A percentile compares a stretch with the other conserved stretches of the same genome.
These are phyloP conservation scores for Sherardia arvensis DNA, from an alignment of 257 asterid species.

Conservation along the genomic window DNA sequence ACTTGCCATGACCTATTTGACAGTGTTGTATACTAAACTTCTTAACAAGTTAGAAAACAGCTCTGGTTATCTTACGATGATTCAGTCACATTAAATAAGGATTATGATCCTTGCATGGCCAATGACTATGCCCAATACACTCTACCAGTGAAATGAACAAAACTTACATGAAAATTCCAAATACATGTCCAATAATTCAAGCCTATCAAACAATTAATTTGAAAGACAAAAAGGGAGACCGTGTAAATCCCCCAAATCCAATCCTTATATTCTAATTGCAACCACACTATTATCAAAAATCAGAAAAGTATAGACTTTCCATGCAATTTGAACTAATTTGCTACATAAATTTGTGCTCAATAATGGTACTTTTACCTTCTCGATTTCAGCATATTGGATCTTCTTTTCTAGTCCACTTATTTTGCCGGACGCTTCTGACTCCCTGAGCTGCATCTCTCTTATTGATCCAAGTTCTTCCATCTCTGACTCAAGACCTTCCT, in stretches of 20 bases:
- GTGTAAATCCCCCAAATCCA: neutral
- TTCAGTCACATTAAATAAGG: neutral
- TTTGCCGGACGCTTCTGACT: slow-evolving; percentile 91
- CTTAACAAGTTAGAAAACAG: neutral
- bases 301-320: neutral
- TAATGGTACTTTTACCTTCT: slow-evolving; percentile 43
- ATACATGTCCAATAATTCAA: neutral
- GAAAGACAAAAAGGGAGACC: neutral
- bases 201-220: neutral
- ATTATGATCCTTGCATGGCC: neutral
- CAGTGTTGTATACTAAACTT: neutral
- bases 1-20: neutral
- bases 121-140: neutral
- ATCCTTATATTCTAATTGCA: neutral
- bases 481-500: slow-evolving; percentile 67
- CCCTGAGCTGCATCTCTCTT: slow-evolving; percentile 96
- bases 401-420: slow-evolving; percentile 95
- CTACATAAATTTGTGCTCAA: neutral
- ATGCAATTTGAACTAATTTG: neutral
- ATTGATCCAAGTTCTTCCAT: slow-evolving; percentile 92
- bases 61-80: neutral
- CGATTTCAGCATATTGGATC: slow-evolving; percentile 92
- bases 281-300: neutral
- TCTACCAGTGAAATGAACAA: neutral
- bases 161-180: neutral